These are phyloP conservation scores for Hymenoscyphus repandus DNA, from an alignment of 2,329 filamentous ascomycete species.

Conservation along the genomic window DNA sequence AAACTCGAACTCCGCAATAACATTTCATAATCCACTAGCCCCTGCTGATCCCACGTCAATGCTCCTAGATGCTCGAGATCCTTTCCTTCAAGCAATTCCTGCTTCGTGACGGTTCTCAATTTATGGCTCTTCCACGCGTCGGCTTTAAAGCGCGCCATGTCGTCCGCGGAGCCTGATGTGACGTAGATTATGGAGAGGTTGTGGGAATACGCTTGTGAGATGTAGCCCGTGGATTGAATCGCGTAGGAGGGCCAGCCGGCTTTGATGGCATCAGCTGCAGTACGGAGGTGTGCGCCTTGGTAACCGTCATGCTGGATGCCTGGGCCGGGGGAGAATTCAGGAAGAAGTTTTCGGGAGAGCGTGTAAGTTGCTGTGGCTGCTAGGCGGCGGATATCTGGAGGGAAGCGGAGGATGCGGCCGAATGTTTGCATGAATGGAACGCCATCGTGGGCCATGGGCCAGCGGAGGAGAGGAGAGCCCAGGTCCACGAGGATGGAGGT, in stretches of 20 bases:
- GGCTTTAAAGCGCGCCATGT: constrained; percentile 32
- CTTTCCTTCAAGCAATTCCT: constrained; percentile 34
- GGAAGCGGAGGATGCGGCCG: constrained; percentile 37
- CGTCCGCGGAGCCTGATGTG: constrained; percentile 34
- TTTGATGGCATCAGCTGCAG: constrained; percentile 30
- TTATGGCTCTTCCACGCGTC: constrained; percentile 30
- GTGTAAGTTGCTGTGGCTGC: constrained; percentile 30
- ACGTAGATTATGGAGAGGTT: constrained; percentile 34
- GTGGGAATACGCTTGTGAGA: constrained; percentile 27
- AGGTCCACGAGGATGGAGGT: constrained; percentile 1
- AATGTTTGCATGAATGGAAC: constrained; percentile 38
- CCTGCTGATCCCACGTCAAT: constrained; percentile 41
- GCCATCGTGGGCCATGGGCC: constrained; percentile 38
- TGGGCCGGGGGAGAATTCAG: background rate
- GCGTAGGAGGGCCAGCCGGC: constrained; percentile 33
- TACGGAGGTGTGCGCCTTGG: constrained; percentile 34
- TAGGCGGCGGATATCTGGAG: constrained; percentile 33
- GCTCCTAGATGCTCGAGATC: constrained; percentile 24
- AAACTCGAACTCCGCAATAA: constrained; percentile 37
- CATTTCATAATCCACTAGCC: constrained; percentile 44
- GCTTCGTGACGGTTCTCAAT: constrained; percentile 34
- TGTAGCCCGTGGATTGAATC: constrained; percentile 31
- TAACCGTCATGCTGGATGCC: constrained; percentile 20
- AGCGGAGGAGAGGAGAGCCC: constrained; percentile 13
- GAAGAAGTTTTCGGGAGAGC: constrained; percentile 22